A percentile compares a stretch with the other conserved stretches of the same genome.
These are phyloP conservation scores for Pezicula carpinea DNA, from an alignment of 2,329 filamentous ascomycete species.

Conservation along the genomic window DNA sequence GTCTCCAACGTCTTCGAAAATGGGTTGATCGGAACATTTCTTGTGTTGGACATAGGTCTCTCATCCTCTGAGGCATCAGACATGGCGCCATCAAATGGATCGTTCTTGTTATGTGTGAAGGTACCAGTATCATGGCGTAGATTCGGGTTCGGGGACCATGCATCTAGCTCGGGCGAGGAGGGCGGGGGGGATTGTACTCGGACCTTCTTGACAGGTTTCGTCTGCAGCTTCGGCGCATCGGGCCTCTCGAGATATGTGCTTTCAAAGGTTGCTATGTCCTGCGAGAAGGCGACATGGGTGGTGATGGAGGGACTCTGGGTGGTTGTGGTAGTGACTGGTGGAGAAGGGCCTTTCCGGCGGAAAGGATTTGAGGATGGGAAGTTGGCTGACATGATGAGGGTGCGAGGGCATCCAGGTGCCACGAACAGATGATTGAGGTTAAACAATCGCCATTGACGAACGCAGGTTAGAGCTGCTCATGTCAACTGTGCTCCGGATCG, in stretches of 20 bases:
- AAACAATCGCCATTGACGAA: constrained; percentile 50
- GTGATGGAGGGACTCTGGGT: constrained; percentile 12
- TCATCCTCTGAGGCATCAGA: constrained; percentile 27
- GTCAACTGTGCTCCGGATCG: neutral
- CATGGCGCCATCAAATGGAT: constrained; percentile 27
- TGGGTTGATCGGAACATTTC: constrained; percentile 41
- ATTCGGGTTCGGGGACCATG: constrained; percentile 23
- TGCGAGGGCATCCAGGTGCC: constrained; percentile 8
- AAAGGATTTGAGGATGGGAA: constrained; percentile 30
- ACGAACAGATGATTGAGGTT: constrained; percentile 30
- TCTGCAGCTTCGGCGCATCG: constrained; percentile 19
- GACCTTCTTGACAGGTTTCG: constrained; percentile 61
- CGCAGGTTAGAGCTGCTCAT: neutral
- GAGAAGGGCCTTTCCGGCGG: constrained; percentile 21
- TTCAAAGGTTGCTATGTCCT: neutral
- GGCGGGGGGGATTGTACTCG: constrained; percentile 62
- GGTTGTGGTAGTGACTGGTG: constrained; percentile 1
- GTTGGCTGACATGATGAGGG: constrained; percentile 20
- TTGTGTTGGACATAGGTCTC: constrained; percentile 12
- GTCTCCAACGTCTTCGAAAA: constrained; percentile 54
- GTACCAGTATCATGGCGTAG: constrained; percentile 27
- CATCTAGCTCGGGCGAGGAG: constrained; percentile 29
- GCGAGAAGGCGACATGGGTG: constrained; percentile 11
- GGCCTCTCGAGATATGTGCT: constrained; percentile 4
- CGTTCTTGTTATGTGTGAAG: constrained; percentile 16